Conservation (phyloP, 495 filamentous ascomycete species). For the Apiosordaria backusii region DNA sequence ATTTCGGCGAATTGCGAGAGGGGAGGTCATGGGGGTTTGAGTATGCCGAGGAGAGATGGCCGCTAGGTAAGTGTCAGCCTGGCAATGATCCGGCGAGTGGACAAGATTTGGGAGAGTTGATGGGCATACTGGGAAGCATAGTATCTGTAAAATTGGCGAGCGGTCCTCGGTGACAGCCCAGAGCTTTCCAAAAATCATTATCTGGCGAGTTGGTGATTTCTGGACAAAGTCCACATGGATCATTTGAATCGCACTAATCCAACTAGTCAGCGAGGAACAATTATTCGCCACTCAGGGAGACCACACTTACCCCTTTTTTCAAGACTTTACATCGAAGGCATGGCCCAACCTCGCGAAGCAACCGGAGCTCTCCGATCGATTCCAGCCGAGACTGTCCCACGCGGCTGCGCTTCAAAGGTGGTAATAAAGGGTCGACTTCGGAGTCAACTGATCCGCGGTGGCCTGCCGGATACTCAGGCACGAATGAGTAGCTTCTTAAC, state of each 20-base stretch:
- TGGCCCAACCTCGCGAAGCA: constrained; percentile 42
- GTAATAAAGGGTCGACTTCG: constrained; percentile 48
- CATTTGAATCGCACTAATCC: constrained; percentile 44
- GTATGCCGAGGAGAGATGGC: constrained; percentile 43
- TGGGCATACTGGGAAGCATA: constrained; percentile 43
- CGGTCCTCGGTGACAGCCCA: constrained; percentile 47
- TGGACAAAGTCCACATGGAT: constrained; percentile 42
- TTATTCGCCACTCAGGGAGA: neutral
- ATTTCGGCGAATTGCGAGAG: constrained; percentile 45
- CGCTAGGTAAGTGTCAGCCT: constrained; percentile 22
- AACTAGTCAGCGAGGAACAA: constrained; percentile 10
- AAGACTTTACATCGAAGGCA: constrained; percentile 46
- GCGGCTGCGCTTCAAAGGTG: constrained; percentile 47
- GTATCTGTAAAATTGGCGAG: constrained; percentile 42
- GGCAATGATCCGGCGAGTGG: constrained; percentile 4
- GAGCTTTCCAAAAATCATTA: constrained; percentile 44
- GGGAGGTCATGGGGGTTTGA: constrained; percentile 49
- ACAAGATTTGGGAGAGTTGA: neutral
- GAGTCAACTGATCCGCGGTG: constrained; percentile 45
- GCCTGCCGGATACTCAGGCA: constrained; percentile 37
- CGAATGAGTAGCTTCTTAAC: constrained; percentile 41
- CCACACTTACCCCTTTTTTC: constrained; percentile 39
- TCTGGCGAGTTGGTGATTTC: constrained; percentile 33
- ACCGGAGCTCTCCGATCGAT: constrained; percentile 48
- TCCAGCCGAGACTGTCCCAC: constrained; percentile 46